These are phyloP conservation scores for Hygrophorus pudorinus DNA, from an alignment of 768 basidiomycete species.

Conservation along the genomic window DNA sequence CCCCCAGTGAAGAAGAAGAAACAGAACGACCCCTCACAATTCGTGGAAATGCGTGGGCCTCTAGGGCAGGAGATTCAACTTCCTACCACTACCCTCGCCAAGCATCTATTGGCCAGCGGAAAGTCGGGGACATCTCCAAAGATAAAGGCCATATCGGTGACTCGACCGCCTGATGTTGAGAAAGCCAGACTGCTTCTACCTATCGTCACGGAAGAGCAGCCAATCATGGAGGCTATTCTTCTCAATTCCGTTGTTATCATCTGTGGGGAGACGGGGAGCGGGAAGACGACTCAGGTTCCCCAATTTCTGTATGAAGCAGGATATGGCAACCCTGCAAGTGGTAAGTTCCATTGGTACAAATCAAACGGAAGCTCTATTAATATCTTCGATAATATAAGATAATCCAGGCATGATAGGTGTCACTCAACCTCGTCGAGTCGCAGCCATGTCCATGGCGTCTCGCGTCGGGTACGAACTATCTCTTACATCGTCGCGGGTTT, in stretches of 20 bases:
- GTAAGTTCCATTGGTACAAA: constrained; percentile 32
- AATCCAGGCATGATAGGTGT: constrained; percentile 98
- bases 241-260: constrained; percentile 83
- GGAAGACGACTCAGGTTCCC: constrained; percentile 97
- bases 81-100: constrained; percentile 57
- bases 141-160: constrained; percentile 43
- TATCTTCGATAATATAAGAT: constrained; percentile 37
- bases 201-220: constrained; percentile 88
- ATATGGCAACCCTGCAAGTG: constrained; percentile 75
- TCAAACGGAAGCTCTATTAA: neutral
- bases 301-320: constrained; percentile 98
- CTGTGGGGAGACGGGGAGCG: constrained; percentile 90
- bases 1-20: constrained; percentile 41
- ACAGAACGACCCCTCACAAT: constrained; percentile 18
- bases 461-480: constrained; percentile 94
- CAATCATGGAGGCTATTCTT: constrained; percentile 85
- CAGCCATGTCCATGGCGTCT: constrained; percentile 91
- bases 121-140: constrained; percentile 11
- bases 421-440: constrained; percentile 95
- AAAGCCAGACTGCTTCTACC: constrained; percentile 75
- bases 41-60: constrained; percentile 60
- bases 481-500: constrained; percentile 69
- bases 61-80: constrained; percentile 63
- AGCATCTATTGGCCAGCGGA: constrained; percentile 24
- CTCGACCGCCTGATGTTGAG: constrained; percentile 60